Conservation (phyloP, 257 asterid species). For the Fraxinus quadrangulata region DNA sequence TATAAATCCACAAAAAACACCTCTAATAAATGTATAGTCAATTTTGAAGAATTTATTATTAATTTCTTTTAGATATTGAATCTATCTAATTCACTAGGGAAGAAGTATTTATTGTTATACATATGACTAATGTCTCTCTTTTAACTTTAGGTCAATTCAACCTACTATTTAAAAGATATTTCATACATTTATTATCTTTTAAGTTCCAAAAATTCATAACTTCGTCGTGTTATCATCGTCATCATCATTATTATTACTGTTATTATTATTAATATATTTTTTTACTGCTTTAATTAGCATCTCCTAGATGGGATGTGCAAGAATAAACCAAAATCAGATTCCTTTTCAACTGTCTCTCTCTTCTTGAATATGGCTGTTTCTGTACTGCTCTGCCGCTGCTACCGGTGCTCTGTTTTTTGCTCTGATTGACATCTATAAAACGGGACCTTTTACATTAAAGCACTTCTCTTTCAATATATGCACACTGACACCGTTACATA, state of each 20-base stretch:
- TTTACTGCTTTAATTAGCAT: constrained; percentile 22
- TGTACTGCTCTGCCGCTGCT: constrained; percentile 24
- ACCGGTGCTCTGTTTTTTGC: constrained; percentile 33
- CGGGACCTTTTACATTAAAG: constrained; percentile 37
- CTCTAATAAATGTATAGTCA: no score
- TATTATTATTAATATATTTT: not conserved
- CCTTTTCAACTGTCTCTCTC: constrained; percentile 37
- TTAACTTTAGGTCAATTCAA: no score
- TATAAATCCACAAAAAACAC: no score
- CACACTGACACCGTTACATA: constrained; percentile 22
- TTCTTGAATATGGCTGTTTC: constrained; percentile 36
- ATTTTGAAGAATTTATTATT: no score
- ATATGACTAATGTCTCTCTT: no score
- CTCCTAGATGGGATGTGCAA: constrained; percentile 30
- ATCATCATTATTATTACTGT: not conserved
- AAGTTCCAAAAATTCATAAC: not conserved
- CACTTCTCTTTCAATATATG: constrained; percentile 24
- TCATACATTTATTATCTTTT: not conserved
- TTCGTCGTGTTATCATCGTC: not conserved
- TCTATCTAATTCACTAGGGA: no score
- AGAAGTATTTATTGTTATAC: no score
- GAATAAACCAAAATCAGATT: constrained; percentile 53
- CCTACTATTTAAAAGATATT: no score
- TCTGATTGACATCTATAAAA: constrained; percentile 54
- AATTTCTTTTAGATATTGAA: no score